These are phyloP conservation scores for Microbotryum violaceum DNA, from an alignment of 1,284 basidiomycete species.

Conservation along the genomic window DNA sequence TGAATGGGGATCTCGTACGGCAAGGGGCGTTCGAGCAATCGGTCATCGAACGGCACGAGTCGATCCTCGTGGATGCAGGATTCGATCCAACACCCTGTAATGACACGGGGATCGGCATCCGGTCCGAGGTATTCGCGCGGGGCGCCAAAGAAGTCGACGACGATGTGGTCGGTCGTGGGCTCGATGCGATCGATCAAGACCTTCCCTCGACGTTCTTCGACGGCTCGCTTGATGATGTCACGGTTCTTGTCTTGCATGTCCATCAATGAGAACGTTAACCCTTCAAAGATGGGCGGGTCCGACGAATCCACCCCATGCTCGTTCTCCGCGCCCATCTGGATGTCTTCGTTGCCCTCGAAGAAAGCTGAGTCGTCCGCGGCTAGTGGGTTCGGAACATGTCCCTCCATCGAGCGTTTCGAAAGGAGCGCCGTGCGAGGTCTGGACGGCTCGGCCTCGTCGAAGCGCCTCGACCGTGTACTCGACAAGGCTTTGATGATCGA, in stretches of 20 bases:
- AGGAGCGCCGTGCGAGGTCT: background rate
- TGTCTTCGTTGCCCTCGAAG: slow-evolving; percentile 7
- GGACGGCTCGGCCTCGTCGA: background rate
- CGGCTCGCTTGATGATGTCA: background rate
- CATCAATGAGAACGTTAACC: slow-evolving; percentile 9
- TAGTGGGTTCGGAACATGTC: background rate
- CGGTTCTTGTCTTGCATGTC: background rate
- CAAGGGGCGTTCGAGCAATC: slow-evolving; percentile 18
- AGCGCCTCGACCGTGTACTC: background rate
- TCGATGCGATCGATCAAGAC: slow-evolving; percentile 1
- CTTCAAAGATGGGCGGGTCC: slow-evolving; percentile 9
- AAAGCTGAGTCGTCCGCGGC: slow-evolving; percentile 23
- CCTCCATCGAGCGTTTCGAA: background rate
- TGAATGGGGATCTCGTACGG: slow-evolving; percentile 16
- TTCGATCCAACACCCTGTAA: slow-evolving; percentile 27
- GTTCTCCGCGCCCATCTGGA: too few species aligned
- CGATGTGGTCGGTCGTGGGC: background rate
- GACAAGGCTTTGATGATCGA: slow-evolving; percentile 22
- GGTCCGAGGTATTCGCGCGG: background rate
- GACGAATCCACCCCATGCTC: background rate
- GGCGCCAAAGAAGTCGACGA: slow-evolving; percentile 10
- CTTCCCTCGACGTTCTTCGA: background rate
- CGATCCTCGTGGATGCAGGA: slow-evolving; percentile 13
- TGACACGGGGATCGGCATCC: slow-evolving; percentile 9
- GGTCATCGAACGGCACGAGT: slow-evolving; percentile 1